Percentiles rank a stretch among this genome's conserved stretches.
Evolutionary conservation across 164 flowering plant genomes (phyloP).

Genomic region (Dillenia turbinata): DNA sequence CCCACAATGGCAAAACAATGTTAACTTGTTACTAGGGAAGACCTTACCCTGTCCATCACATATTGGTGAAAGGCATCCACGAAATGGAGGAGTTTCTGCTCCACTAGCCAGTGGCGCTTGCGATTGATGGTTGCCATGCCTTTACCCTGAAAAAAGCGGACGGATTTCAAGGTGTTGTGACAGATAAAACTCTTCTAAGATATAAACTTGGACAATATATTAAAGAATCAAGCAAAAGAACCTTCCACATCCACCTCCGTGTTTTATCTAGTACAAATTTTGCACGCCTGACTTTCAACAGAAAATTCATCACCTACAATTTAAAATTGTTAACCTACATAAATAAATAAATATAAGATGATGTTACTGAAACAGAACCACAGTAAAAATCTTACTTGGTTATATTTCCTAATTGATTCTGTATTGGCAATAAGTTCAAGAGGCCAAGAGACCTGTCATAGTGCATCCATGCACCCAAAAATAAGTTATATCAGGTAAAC

Average conservation of each 20-base stretch:
- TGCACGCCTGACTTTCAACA: conserved; percentile 93
- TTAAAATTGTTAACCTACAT: not conserved
- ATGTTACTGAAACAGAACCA: conserved; percentile 4
- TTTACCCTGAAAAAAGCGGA: conserved; percentile 46
- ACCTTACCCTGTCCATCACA: conserved; percentile 94
- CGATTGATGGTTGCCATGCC: conserved; percentile 36
- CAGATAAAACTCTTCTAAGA: not conserved
- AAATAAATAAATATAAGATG: not conserved
- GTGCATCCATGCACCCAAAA: conserved; percentile 1
- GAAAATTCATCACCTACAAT: conserved; percentile 79
- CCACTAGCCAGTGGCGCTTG: conserved; percentile 85
- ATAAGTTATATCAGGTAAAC: not conserved
- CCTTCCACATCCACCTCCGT: conserved; percentile 99
- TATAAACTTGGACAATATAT: not conserved
- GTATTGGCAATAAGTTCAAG: conserved; percentile 90
- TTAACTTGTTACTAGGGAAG: not conserved
- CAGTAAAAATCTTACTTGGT: conserved; percentile 54
- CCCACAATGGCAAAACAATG: no score
- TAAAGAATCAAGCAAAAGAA: conserved; percentile 13
- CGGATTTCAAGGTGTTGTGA: not conserved
- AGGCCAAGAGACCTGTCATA: conserved; percentile 88
- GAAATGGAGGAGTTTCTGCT: conserved; percentile 96
- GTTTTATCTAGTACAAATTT: conserved; percentile 94
- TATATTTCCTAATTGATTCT: conserved; percentile 87
- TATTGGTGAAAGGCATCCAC: conserved; percentile 99